Conservation (phyloP, 148 eudicot species). For the Euryodendron excelsum region DNA sequence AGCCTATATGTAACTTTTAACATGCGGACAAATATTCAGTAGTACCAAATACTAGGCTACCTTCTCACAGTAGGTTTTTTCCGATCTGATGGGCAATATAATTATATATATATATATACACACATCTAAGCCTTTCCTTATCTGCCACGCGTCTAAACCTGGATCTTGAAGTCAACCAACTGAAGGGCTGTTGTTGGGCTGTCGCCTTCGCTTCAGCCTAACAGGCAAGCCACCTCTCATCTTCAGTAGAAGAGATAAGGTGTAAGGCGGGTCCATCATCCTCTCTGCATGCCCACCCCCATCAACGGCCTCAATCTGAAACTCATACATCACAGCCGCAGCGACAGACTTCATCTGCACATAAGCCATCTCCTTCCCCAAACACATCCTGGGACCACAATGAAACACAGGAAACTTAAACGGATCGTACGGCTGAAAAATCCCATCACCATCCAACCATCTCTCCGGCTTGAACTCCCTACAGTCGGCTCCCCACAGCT, state of each 20-base stretch:
- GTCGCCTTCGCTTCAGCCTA: slow-evolving; percentile 18
- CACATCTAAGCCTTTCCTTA: not conserved
- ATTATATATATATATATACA: too few relatives aligned
- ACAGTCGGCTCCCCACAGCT: slow-evolving; percentile 43
- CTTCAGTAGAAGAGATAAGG: slow-evolving; percentile 29
- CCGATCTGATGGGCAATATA: too few relatives aligned
- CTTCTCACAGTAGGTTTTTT: too few relatives aligned
- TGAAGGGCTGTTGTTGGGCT: not conserved
- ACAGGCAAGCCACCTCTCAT: slow-evolving; percentile 39
- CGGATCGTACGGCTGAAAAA: slow-evolving; percentile 30
- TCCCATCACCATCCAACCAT: slow-evolving; percentile 34
- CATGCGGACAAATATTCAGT: too few relatives aligned
- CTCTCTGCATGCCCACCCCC: slow-evolving; percentile 32
- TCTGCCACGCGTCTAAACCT: not conserved
- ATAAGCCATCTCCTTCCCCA: slow-evolving; percentile 52
- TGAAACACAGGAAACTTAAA: slow-evolving; percentile 43
- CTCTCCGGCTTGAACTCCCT: slow-evolving; percentile 45
- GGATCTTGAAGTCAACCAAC: not conserved
- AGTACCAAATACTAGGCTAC: too few relatives aligned
- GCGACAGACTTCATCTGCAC: slow-evolving; percentile 47
- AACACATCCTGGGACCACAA: slow-evolving; percentile 41
- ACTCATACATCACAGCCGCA: slow-evolving; percentile 33
- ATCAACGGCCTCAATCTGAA: slow-evolving; percentile 36
- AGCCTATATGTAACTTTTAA: too few relatives aligned
- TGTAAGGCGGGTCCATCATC: slow-evolving; percentile 32